Conservation (phyloP, 2,329 filamentous ascomycete species). For the Exserohilum rostratum region DNA sequence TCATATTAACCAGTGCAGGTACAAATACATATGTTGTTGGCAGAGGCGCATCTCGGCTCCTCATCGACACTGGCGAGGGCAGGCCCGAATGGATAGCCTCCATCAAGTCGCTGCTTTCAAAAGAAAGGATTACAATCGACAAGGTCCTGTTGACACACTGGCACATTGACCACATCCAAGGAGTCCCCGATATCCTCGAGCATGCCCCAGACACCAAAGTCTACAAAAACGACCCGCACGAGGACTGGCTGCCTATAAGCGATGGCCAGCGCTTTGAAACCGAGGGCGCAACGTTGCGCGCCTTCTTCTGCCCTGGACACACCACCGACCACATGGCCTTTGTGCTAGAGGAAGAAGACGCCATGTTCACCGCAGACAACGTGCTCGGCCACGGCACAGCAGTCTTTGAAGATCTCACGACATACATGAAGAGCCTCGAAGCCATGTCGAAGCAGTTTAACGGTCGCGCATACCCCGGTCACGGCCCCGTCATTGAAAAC, state of each 20-base stretch:
- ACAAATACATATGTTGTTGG: constrained; percentile 97
- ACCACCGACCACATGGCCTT: constrained; percentile 83
- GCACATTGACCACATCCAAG: constrained; percentile 85
- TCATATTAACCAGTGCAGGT: constrained; percentile 55
- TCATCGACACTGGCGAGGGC: constrained; percentile 92
- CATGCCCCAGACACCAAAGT: constrained; percentile 68
- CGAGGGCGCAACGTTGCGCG: constrained; percentile 70
- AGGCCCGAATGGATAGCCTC: constrained; percentile 72
- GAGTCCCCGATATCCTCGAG: constrained; percentile 70
- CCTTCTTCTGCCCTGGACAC: constrained; percentile 75
- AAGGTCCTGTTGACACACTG: constrained; percentile 84
- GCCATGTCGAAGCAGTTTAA: constrained; percentile 70
- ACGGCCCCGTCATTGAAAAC: constrained; percentile 79
- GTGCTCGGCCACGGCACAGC: constrained; percentile 86
- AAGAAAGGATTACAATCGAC: constrained; percentile 73
- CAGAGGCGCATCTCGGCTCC: constrained; percentile 71
- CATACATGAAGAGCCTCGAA: constrained; percentile 72
- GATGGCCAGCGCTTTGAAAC: constrained; percentile 63
- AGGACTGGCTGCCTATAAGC: constrained; percentile 59
- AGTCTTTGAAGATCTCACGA: constrained; percentile 77
- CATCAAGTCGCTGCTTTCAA: constrained; percentile 67
- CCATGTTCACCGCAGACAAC: constrained; percentile 89
- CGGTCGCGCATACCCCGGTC: constrained; percentile 82
- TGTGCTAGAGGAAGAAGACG: constrained; percentile 75
- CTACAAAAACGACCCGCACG: constrained; percentile 68